phyloP scores from a whole-genome alignment of 495 filamentous ascomycete species.

The Talaromyces proteolyticus region DNA sequence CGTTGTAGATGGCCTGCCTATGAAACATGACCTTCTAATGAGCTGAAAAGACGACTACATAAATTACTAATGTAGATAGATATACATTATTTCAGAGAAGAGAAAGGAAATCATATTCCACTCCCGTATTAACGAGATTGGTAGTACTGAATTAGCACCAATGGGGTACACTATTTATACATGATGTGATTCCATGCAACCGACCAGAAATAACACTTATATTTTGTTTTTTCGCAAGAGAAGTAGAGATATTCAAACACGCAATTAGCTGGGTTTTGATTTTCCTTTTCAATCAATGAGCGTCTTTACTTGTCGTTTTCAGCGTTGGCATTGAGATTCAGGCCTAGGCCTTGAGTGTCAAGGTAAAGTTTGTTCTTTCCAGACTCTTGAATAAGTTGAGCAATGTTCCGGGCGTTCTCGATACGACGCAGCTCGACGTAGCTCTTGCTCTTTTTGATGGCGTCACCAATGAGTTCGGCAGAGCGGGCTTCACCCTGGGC shows the following conservation, averaged over 20 bases:
- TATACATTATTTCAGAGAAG: not conserved
- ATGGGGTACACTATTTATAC: slow-evolving; percentile 6
- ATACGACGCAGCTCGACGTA: slow-evolving; percentile 97
- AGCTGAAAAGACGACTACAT: no score
- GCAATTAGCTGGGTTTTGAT: not conserved
- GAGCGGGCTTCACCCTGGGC: slow-evolving; percentile 99
- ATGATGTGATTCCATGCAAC: not conserved
- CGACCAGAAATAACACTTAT: slow-evolving; percentile 2
- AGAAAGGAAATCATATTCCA: slow-evolving; percentile 17
- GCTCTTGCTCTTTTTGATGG: slow-evolving; percentile 97
- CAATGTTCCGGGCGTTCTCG: slow-evolving; percentile 90
- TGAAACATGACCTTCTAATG: no score
- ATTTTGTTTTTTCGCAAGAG: slow-evolving; percentile 1
- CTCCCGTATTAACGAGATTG: slow-evolving; percentile 11
- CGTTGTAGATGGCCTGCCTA: no score
- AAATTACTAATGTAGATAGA: no score
- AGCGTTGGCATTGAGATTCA: slow-evolving; percentile 69
- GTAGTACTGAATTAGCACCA: slow-evolving; percentile 7
- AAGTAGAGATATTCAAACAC: not conserved
- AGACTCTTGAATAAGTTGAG: slow-evolving; percentile 71
- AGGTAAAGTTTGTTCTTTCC: slow-evolving; percentile 93
- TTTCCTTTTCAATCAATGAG: slow-evolving; percentile 4
- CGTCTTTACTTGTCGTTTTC: slow-evolving; percentile 10
- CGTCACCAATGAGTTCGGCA: slow-evolving; percentile 95
- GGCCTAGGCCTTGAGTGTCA: slow-evolving; percentile 79